phyloP scores from a whole-genome alignment of 345 rosid species.

The Streptanthus diversifolius region DNA sequence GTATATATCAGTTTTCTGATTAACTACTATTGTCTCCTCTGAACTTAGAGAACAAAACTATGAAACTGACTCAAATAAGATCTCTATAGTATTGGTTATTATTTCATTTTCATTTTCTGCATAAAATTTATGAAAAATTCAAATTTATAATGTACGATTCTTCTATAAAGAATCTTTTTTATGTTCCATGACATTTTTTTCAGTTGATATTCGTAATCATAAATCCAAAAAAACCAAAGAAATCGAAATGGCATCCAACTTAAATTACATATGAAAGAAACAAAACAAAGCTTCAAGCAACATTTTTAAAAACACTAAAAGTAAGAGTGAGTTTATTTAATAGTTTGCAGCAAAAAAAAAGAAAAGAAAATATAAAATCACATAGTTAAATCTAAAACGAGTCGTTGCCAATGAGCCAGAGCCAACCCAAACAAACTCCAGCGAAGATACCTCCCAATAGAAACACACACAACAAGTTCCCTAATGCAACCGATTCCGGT shows the following conservation, averaged over 20 bases:
- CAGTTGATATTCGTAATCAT: too few relatives aligned
- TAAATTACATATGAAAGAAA: too few relatives aligned
- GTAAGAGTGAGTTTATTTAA: background rate
- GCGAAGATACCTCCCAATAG: conserved; percentile 34
- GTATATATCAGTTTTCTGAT: background rate
- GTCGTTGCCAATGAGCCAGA: conserved; percentile 39
- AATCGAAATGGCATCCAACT: too few relatives aligned
- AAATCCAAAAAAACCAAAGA: too few relatives aligned
- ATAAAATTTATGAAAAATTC: too few relatives aligned
- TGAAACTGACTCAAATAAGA: background rate
- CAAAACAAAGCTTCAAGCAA: background rate
- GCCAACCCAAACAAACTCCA: conserved; percentile 37
- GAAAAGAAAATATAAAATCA: background rate
- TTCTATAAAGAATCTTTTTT: too few relatives aligned
- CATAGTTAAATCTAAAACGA: conserved; percentile 36
- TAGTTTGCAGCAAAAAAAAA: background rate
- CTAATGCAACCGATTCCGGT: conserved; percentile 33
- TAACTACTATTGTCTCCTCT: background rate
- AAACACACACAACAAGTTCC: conserved; percentile 31
- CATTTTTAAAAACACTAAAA: background rate
- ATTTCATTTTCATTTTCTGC: background rate
- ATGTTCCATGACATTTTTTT: too few relatives aligned
- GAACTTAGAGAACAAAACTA: background rate
- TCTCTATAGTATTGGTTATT: background rate
- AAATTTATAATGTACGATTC: too few relatives aligned